Evolutionary conservation across 2,329 filamentous ascomycete species (phyloP).

Genomic region (Trichophaea hybrida): DNA sequence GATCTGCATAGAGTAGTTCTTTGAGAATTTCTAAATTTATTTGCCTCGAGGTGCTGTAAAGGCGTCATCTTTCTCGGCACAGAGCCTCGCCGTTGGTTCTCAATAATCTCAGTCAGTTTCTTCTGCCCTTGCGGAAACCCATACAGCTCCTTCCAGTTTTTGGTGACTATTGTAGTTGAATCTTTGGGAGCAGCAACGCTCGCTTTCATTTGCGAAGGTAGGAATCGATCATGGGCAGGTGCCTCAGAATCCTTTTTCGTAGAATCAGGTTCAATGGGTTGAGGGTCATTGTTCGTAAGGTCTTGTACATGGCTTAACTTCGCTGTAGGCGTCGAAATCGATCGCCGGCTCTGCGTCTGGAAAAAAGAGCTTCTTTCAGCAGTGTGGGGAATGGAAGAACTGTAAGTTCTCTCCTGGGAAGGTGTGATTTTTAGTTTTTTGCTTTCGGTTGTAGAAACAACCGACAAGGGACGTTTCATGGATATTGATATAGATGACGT

Average conservation of each 20-base stretch:
- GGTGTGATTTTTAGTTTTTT: conserved; percentile 8
- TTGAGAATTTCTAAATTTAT: background rate
- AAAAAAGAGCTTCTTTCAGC: conserved; percentile 21
- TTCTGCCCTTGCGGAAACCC: background rate
- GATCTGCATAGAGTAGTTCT: background rate
- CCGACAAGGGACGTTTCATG: conserved; percentile 9
- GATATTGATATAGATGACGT: conserved; percentile 7
- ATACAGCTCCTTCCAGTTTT: conserved; percentile 6
- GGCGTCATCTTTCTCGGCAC: background rate
- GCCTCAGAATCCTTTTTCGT: background rate
- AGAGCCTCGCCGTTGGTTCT: background rate
- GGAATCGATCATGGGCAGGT: background rate
- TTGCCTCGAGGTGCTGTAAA: background rate
- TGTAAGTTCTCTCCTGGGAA: background rate
- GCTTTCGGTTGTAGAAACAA: background rate
- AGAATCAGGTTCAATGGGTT: too few species aligned
- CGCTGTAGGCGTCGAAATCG: background rate
- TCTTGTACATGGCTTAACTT: background rate
- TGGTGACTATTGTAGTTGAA: background rate
- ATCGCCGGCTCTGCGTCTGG: conserved; percentile 2
- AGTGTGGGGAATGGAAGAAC: background rate
- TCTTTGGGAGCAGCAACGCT: background rate
- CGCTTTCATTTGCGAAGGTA: background rate
- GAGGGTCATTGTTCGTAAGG: background rate
- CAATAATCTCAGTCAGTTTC: background rate